phyloP scores from a whole-genome alignment of 164 flowering plant genomes.

The Echeveria elegans region DNA sequence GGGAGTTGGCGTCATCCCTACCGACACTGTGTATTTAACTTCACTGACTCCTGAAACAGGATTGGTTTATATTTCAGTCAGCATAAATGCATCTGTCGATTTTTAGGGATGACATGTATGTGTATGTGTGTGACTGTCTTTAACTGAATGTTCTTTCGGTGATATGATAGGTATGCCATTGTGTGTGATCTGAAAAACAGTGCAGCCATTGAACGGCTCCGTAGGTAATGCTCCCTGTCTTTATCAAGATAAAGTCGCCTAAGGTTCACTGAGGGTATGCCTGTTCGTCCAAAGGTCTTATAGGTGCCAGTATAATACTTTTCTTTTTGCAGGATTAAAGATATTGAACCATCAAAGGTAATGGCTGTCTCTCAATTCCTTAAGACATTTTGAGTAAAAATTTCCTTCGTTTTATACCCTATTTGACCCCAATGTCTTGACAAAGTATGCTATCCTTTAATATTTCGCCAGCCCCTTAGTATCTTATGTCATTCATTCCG shows the following conservation, averaged over 20 bases:
- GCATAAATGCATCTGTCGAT: not conserved
- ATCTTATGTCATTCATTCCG: constrained; percentile 74
- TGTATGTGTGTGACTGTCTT: not conserved
- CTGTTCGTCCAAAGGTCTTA: not conserved
- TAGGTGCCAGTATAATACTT: constrained; percentile 10
- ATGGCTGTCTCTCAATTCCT: not conserved
- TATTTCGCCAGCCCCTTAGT: constrained; percentile 71
- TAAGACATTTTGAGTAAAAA: not conserved
- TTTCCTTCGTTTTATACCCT: not conserved
- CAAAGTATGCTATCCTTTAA: not conserved
- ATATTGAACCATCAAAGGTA: constrained; percentile 65
- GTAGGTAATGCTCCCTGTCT: constrained; percentile 39
- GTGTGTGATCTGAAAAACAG: constrained; percentile 61
- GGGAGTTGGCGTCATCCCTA: constrained; percentile 91
- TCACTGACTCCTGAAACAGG: not conserved
- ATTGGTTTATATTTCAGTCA: not conserved
- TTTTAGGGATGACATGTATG: not conserved
- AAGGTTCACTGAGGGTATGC: not conserved
- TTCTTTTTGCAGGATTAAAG: constrained; percentile 63
- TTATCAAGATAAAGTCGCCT: constrained; percentile 2
- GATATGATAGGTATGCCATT: constrained; percentile 59
- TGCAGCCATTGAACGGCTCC: constrained; percentile 77
- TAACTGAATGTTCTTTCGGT: constrained; percentile 1
- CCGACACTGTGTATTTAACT: constrained; percentile 70
- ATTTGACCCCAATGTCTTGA: not conserved